Percentiles rank a stretch among this genome's conserved stretches.
These are phyloP conservation scores for Cordyceps militaris DNA, from an alignment of 2,329 filamentous ascomycete species.

Conservation along the genomic window DNA sequence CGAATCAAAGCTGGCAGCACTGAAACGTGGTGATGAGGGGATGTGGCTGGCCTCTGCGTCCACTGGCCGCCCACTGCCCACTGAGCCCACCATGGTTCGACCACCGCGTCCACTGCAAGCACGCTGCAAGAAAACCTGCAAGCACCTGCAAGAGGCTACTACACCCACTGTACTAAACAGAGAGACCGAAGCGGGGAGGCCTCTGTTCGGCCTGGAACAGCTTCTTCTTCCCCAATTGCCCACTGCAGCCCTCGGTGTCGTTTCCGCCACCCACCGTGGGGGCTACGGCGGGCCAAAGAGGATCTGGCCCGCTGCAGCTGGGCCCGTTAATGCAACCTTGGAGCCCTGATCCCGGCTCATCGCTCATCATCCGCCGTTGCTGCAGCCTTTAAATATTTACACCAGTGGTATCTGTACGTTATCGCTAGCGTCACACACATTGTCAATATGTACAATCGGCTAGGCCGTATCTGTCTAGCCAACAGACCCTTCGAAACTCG, in stretches of 20 bases:
- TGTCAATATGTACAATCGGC: not conserved
- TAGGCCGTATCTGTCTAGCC: not conserved
- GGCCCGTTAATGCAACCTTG: not conserved
- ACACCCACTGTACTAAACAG: too few species aligned
- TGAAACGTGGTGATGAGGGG: slow-evolving; percentile 19
- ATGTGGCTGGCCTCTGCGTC: not conserved
- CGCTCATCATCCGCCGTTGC: too few species aligned
- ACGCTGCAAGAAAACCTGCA: not conserved
- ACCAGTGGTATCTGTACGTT: not conserved
- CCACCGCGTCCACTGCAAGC: not conserved
- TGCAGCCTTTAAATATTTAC: not conserved
- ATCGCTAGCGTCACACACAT: not conserved
- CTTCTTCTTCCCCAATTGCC: not conserved
- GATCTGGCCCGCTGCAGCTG: not conserved
- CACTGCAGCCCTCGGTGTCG: too few species aligned
- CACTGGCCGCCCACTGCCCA: not conserved
- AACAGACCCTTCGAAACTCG: not conserved
- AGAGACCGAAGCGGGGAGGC: not conserved
- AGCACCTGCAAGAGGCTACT: too few species aligned
- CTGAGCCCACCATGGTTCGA: not conserved
- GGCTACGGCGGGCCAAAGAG: not conserved
- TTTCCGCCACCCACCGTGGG: not conserved
- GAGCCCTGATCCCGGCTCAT: not conserved
- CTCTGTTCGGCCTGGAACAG: not conserved
- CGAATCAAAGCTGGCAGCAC: slow-evolving; percentile 19